Percentiles rank a stretch among this genome's conserved stretches.
These are phyloP conservation scores for Dipodascus geniculatus DNA, from an alignment of 805 yeast species.

Conservation along the genomic window DNA sequence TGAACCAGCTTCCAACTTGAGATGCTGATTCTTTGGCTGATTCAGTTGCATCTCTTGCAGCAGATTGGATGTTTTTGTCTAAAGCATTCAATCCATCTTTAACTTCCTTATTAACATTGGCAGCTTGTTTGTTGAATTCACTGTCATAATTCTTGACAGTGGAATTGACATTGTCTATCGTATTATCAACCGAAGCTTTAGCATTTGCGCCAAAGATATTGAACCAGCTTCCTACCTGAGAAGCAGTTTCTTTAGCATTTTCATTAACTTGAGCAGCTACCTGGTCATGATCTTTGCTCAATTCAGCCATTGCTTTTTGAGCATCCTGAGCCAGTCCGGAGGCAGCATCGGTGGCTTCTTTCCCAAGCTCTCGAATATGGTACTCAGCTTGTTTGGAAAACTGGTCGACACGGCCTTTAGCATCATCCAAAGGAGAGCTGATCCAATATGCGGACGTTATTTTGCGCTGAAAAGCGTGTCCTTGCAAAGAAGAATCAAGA, in stretches of 20 bases:
- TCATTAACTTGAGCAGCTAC: not conserved
- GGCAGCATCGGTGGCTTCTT: not conserved
- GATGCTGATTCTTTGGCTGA: not conserved
- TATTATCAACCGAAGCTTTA: not conserved
- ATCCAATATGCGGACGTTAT: not conserved
- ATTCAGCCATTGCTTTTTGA: not conserved
- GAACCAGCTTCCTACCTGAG: not conserved
- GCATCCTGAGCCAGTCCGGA: not conserved
- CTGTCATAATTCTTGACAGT: not conserved
- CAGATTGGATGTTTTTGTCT: not conserved
- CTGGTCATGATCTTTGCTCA: not conserved
- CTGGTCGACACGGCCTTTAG: not conserved
- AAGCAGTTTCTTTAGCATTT: not conserved
- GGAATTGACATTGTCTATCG: not conserved
- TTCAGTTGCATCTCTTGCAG: not conserved
- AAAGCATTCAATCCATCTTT: not conserved
- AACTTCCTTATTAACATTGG: not conserved
- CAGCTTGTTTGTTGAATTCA: not conserved
- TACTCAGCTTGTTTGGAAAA: not conserved
- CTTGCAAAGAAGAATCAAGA: not conserved
- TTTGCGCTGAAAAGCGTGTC: not conserved
- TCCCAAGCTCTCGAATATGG: not conserved
- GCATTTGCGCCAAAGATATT: not conserved
- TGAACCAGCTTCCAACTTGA: not conserved
- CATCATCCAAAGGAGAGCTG: not conserved